Evolutionary conservation across 768 basidiomycete species (phyloP), one percentile per base, ranked within the genome.

Genomic region (Mycena polygramma): DNA sequence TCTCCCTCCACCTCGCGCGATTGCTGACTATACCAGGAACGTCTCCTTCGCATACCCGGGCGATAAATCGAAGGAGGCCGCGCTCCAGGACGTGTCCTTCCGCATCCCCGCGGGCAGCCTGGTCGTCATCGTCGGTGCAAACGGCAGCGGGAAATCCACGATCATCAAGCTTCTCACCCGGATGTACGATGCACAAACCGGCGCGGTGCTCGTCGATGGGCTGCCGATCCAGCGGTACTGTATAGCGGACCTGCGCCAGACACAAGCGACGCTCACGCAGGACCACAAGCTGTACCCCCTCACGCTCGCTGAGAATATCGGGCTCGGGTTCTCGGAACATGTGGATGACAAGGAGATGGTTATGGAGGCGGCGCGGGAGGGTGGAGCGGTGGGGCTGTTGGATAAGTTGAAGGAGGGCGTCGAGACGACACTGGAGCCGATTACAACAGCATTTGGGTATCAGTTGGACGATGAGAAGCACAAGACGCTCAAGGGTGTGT

Each of bases 1-100:
- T 55, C 26, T 24, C n/a, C 22, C 19, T 19, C 14, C 11, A 9
- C 1, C 13, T 2, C 26, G 14, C 17, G 11, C 3, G 19, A 24
- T 22, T 17, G 19, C 41, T 55, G 43, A 41, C 1, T 10, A 20
- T 45, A 14, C 6, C 59, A 85, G 84, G 4, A 74, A 84, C 57
- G 83, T 85, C 7, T 79, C 75, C 0, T 86, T 86, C 63, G 70
- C 73, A 10, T 86, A 85, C 64, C 81, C 82, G 0, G 75, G 68
- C 13, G 72, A 73, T 24, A 67, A 74, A 15, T 46, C 59, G 10
- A 71, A 64, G 19, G 63, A 74, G 24, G 59, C 48, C 53, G 77
- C 74, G 17, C 62, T 81, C 17, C 62, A 66, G 17, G 72, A 78
- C 53, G 60, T 83, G 19, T 80, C 81, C 11, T 77, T 83, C 66